Evolutionary conservation across 768 basidiomycete genomes (phyloP).

Genomic region (Xerocomus potaroensis): DNA sequence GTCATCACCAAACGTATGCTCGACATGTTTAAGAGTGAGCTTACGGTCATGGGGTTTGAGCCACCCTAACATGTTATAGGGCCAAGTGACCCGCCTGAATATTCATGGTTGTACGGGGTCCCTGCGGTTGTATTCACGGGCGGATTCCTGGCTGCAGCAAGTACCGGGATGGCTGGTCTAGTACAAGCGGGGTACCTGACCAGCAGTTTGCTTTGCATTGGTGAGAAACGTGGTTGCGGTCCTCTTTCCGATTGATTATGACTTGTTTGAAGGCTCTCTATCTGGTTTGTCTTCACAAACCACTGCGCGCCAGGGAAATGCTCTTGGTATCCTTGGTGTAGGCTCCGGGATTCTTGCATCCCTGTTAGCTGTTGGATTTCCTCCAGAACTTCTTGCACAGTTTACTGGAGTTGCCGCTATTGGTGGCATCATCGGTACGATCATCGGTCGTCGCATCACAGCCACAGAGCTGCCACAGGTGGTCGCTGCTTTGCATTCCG

Average conservation of each 20-base stretch:
- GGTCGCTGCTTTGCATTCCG: constrained; percentile 78
- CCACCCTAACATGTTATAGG: constrained; percentile 37
- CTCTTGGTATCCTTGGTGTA: constrained; percentile 84
- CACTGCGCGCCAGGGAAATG: constrained; percentile 85
- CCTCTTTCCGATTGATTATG: neutral
- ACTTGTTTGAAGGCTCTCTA: constrained; percentile 52
- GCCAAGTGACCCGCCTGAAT: constrained; percentile 83
- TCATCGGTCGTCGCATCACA: constrained; percentile 79
- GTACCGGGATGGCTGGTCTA: constrained; percentile 79
- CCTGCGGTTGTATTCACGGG: constrained; percentile 81
- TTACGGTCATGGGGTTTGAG: neutral
- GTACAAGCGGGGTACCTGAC: constrained; percentile 87
- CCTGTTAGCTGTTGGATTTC: constrained; percentile 78
- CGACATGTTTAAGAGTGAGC: constrained; percentile 84
- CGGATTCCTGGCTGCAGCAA: constrained; percentile 77
- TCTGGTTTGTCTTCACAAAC: constrained; percentile 75
- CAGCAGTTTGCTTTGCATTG: constrained; percentile 83
- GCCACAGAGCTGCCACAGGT: constrained; percentile 87
- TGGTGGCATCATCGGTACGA: constrained; percentile 65
- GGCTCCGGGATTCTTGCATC: constrained; percentile 77
- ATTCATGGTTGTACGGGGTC: constrained; percentile 75
- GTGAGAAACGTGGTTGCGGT: constrained; percentile 32
- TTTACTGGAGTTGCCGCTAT: constrained; percentile 73
- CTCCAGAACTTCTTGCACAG: constrained; percentile 67
- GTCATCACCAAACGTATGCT: constrained; percentile 90